Percentiles rank a stretch among this genome's conserved stretches.
Conservation (phyloP, 169 alveolate genomes). For the Fabrea salina region DNA sequence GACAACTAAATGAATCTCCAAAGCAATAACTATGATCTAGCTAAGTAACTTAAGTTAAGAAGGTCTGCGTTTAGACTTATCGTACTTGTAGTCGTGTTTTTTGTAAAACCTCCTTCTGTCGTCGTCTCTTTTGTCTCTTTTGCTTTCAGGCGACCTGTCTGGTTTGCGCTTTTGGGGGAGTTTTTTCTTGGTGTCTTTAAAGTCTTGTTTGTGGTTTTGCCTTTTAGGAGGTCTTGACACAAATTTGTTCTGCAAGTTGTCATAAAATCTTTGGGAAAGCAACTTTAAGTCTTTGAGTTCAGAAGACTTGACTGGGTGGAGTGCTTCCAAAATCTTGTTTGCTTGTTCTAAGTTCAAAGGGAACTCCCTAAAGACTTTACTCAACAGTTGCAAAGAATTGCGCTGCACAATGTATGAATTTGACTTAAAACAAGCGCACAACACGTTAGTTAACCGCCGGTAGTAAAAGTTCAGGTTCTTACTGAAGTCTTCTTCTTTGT, state of each 20-base stretch:
- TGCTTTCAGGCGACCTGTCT: too few species aligned
- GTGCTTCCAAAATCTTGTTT: background rate
- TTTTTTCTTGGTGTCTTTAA: too few species aligned
- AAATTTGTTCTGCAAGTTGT: background rate
- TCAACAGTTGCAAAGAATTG: background rate
- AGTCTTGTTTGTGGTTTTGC: too few species aligned
- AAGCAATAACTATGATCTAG: too few species aligned
- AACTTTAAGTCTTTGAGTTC: background rate
- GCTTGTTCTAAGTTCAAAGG: background rate
- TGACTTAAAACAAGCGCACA: background rate
- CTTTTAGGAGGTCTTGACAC: too few species aligned
- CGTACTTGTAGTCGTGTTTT: too few species aligned
- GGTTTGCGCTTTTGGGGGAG: too few species aligned
- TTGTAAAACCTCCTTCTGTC: too few species aligned
- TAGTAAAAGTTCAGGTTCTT: background rate
- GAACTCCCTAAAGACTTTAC: conserved; percentile 1
- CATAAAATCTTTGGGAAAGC: background rate
- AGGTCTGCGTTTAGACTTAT: too few species aligned
- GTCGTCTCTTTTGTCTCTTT: too few species aligned
- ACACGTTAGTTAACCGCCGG: background rate
- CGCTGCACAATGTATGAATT: background rate
- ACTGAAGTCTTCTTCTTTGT: background rate
- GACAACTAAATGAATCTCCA: too few species aligned
- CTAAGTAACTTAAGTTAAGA: too few species aligned
- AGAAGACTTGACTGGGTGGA: background rate